phyloP scores from a whole-genome alignment of 108 stramenopile species.

The Skeletonema menzelii region DNA sequence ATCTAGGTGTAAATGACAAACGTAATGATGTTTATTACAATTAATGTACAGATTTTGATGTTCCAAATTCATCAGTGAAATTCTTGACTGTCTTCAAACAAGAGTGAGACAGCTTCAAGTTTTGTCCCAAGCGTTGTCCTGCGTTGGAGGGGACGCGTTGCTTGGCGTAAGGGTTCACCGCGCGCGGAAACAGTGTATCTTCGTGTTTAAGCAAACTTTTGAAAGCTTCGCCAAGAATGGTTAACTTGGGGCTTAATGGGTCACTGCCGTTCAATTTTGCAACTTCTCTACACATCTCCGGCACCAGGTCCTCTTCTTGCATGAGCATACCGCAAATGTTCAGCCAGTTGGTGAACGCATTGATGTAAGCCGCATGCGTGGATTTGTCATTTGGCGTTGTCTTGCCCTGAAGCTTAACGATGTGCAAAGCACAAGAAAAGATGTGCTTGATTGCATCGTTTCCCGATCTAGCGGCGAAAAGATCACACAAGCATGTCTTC shows the following conservation, averaged over 20 bases:
- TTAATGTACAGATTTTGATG: neutral
- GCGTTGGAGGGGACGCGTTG: neutral
- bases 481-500: constrained; percentile 19
- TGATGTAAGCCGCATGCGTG: constrained; percentile 6
- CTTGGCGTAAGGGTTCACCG: constrained; percentile 11
- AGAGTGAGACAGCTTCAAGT: neutral
- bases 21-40: too few species aligned
- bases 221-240: neutral
- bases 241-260: neutral
- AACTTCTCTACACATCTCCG: neutral
- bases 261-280: neutral
- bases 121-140: neutral
- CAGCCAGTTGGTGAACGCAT: constrained; percentile 26
- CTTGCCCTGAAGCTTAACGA: neutral
- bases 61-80: neutral
- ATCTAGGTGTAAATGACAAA: constrained; percentile 1
- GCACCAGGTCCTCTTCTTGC: neutral
- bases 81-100: neutral
- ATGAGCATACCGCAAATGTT: neutral
- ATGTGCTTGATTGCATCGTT: constrained; percentile 4
- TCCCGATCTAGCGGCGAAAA: neutral
- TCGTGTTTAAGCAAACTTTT: neutral
- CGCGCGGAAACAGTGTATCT: neutral
- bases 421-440: constrained; percentile 18
- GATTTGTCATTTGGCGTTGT: neutral